Evolutionary conservation across 257 asterid species (phyloP).

Genomic region (Agastache rugosa): DNA sequence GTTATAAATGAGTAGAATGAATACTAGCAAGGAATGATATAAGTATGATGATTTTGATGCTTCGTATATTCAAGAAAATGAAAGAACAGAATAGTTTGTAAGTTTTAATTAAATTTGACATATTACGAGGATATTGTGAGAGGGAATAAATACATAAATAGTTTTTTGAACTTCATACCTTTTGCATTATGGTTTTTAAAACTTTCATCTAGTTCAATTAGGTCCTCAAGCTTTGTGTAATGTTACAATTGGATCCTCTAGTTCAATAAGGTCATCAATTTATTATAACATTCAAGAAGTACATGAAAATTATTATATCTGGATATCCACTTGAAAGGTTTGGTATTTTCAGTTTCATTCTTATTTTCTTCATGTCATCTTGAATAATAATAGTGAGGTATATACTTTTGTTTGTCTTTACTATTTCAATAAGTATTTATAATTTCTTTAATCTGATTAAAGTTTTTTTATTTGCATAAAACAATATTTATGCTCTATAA

Average conservation of each 20-base stretch:
- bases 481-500: too few species aligned
- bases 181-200: background rate
- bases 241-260: background rate
- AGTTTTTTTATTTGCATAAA: too few species aligned
- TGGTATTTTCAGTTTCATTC: too few species aligned
- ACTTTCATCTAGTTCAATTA: background rate
- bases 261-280: background rate
- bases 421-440: too few species aligned
- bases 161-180: background rate
- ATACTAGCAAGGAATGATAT: background rate
- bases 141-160: background rate
- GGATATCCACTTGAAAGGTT: too few species aligned
- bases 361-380: too few species aligned
- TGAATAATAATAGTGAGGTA: too few species aligned
- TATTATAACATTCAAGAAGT: too few species aligned
- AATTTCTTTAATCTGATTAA: too few species aligned
- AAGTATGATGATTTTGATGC: background rate
- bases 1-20: background rate
- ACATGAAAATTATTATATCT: too few species aligned
- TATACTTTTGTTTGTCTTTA: too few species aligned
- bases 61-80: background rate
- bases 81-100: background rate
- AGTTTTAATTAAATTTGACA: background rate
- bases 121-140: background rate
- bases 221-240: background rate